Evolutionary conservation across 108 stramenopile species (phyloP), one percentile per base, ranked within the genome.

Genomic region (Asterionellopsis glacialis): DNA sequence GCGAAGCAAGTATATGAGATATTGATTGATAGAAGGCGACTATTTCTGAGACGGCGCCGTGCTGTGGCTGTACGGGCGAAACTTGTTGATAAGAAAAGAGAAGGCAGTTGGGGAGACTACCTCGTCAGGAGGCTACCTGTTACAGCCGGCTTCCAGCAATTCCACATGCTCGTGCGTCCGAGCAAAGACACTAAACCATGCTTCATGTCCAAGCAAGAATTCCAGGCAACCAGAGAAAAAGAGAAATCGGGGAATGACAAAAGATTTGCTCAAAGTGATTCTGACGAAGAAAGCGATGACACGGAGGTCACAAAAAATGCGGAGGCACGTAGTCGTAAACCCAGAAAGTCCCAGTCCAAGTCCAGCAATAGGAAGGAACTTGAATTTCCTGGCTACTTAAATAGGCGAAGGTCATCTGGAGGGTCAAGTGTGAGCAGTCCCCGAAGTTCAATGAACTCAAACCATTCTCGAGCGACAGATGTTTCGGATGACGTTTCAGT

Each of bases 1-100:
- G 63, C 63, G 3, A 55, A 55, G 51, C 18, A 41, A 42, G 38
- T 64, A 6, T 55, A 15, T 9, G 53, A 22, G 15, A 28, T 64
- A 2, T 22, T 64, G 13, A 41, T 23, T 2, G 38, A 64, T 48
- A 15, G 28, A 19, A 18, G 52, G 3, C 51, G 15, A 1, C 13
- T 64, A 12, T 64, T 55, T 64, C 23, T 40, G 2, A 18, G 39
- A 22, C 26, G 63, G 11, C 1, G 27, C 16, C 45, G 26, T 15
- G 48, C 26, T 24, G 23, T 25, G 16, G 48, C 48, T 24, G 24
- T 26, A 15, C 1, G 53, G 9, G 53, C 53, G n/a, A 54, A 54
- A 23, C 53, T 54, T 27, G 15, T 54, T 7, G 24, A 54, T 39
- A 42, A 2, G 4, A 23, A 40, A 39, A 40, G n/a, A 13, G n/a